A percentile compares a stretch with the other conserved stretches of the same genome.
Evolutionary conservation across 2,329 filamentous ascomycete genomes (phyloP).

Genomic region (Xylariales sp.): DNA sequence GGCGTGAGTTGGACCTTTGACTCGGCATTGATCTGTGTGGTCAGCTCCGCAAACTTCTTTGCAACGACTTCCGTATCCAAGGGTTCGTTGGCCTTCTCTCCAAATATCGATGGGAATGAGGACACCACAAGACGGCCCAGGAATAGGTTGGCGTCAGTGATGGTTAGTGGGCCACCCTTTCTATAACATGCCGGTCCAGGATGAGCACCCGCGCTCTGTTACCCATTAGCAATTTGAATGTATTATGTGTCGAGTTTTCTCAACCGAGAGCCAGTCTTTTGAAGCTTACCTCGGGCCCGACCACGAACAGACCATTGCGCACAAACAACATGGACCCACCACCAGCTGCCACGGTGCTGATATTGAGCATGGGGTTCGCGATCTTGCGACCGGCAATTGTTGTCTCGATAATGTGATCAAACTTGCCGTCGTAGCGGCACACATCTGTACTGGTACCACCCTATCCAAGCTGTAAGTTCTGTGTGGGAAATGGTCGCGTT

Average conservation of each 20-base stretch:
- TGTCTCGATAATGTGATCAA: conserved; percentile 59
- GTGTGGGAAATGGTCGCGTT: no score
- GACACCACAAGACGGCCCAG: conserved; percentile 57
- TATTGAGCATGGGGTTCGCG: conserved; percentile 73
- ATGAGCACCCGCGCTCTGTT: conserved; percentile 65
- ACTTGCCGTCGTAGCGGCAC: conserved; percentile 53
- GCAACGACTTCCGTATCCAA: conserved; percentile 34
- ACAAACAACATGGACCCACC: conserved; percentile 68
- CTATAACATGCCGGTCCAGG: conserved; percentile 68
- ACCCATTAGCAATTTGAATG: conserved; percentile 41
- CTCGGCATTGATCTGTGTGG: conserved; percentile 32
- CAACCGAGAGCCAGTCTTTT: no score
- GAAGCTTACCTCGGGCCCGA: conserved; percentile 59
- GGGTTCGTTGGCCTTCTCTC: conserved; percentile 59
- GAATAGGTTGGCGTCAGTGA: conserved; percentile 68
- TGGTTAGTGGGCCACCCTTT: conserved; percentile 65
- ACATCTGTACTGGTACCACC: conserved; percentile 69
- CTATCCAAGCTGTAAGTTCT: neutral
- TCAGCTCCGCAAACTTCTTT: conserved; percentile 34
- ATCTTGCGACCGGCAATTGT: conserved; percentile 77
- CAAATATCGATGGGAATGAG: conserved; percentile 69
- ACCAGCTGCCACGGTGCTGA: conserved; percentile 74
- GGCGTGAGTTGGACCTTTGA: conserved; percentile 19
- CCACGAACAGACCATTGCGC: conserved; percentile 67
- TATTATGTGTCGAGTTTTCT: neutral